Base-by-base conservation (phyloP, 2,329 filamentous ascomycete genomes). In the Colletotrichum graminicola region DNA sequence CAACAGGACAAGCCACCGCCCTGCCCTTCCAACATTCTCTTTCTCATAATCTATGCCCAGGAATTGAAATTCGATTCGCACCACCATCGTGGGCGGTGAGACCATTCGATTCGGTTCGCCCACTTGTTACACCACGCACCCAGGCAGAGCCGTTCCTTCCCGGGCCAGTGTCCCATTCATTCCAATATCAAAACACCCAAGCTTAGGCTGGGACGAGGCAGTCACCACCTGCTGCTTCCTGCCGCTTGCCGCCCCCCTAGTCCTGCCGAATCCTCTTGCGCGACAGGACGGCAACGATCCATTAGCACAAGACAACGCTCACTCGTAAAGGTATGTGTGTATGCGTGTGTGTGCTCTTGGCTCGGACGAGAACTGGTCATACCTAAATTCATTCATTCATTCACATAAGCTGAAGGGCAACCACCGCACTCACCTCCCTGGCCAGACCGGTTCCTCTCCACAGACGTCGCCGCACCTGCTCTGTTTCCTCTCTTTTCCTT, bases 171-270 rank as follows among this genome's bases (percentile, higher is more conserved):
- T 29, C 29, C 41, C 29, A 29, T 29, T 29, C 49, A 34, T 62
- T 39, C 66, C 47, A 45, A 47, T 47, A 57, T 59, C 43, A 16
- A 8, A 59, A 36, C 21, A 8, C 11, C 36, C 2, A 36, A 36
- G 34, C 34, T 62, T 62, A 18, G 49, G 23, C 51, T 52, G n/a
- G n/a, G n/a, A 26, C 11, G 14, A 59, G 23, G 55, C 26, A 47
- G 43, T n/a, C 57, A 51, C 34, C 41, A 47, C 41, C 45, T 29
- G 39, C 43, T 71, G 59, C 60, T 54, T 55, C 39, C 59, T 71
- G 59, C 54, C 65, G 59, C 52, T 32, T 63, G 41, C 65, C 68
- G 54, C 66, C 47, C 26, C 59, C 52, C 52, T 45, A 45, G 32
- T 41, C 32, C 36, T 8, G 21, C 7, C 7, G 2, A 62, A 52